These are phyloP conservation scores for Geotrichum macrosporum DNA, from an alignment of 1,139 yeast genomes.

Conservation along the genomic window DNA sequence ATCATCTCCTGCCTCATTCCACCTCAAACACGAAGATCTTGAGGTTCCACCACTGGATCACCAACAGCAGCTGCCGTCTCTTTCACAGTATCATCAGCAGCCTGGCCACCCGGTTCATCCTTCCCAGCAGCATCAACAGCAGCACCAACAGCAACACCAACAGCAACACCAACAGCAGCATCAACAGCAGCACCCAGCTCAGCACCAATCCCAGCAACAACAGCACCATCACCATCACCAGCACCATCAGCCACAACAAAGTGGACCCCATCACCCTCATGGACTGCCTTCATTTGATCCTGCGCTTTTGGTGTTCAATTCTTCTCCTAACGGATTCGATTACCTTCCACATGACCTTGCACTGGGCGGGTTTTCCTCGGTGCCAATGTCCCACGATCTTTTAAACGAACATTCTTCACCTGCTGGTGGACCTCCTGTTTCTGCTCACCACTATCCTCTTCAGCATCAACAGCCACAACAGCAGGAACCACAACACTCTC, in stretches of 20 bases:
- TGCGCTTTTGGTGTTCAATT: background rate
- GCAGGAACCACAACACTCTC: background rate
- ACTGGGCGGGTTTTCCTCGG: constrained; percentile 3
- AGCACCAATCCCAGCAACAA: background rate
- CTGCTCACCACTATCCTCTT: background rate
- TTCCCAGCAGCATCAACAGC: too few relatives aligned
- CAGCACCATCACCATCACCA: constrained; percentile 10
- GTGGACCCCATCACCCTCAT: background rate
- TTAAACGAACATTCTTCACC: constrained; percentile 1
- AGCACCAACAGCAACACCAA: constrained; percentile 17
- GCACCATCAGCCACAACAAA: background rate
- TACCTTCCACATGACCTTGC: constrained; percentile 6
- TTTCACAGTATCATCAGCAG: constrained; percentile 1
- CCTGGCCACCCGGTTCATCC: too few relatives aligned
- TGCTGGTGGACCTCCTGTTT: background rate
- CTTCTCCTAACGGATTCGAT: constrained; percentile 10
- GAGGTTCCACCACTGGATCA: constrained; percentile 11
- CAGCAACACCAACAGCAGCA: constrained; percentile 6
- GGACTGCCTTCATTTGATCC: constrained; percentile 12
- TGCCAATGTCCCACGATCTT: constrained; percentile 7
- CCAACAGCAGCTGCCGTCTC: constrained; percentile 10
- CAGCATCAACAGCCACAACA: constrained; percentile 8
- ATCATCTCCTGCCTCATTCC: constrained; percentile 1
- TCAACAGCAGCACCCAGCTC: constrained; percentile 5
- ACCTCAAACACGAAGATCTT: constrained; percentile 4